Evolutionary conservation across 345 rosid genomes (phyloP).

Genomic region (Populus davidiana): DNA sequence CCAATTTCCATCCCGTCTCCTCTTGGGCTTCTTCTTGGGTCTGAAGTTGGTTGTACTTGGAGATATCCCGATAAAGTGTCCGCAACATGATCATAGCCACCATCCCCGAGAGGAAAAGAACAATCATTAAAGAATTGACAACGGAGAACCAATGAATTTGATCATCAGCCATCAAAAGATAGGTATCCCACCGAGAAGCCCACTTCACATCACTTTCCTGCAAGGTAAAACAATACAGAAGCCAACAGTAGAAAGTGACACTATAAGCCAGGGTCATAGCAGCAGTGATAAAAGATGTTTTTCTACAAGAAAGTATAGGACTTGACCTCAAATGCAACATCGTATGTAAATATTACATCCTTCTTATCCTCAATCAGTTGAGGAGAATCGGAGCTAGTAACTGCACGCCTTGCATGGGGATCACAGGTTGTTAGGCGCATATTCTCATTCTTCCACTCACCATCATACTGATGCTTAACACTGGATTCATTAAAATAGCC

Average conservation of each 20-base stretch:
- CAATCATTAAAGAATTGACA: slow-evolving; percentile 89
- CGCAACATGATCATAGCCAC: slow-evolving; percentile 97
- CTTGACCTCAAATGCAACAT: slow-evolving; percentile 72
- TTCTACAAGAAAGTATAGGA: neutral
- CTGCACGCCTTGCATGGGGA: slow-evolving; percentile 73
- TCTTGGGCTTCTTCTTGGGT: slow-evolving; percentile 92
- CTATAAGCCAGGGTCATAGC: neutral
- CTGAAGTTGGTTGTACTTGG: slow-evolving; percentile 91
- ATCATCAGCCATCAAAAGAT: slow-evolving; percentile 88
- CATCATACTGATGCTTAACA: slow-evolving; percentile 72
- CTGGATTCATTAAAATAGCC: slow-evolving; percentile 38
- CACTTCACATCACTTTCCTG: slow-evolving; percentile 91
- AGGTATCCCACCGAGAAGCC: slow-evolving; percentile 96
- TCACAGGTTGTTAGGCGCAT: slow-evolving; percentile 70
- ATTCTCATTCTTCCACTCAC: slow-evolving; percentile 64
- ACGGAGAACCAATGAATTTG: slow-evolving; percentile 97
- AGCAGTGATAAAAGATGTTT: neutral
- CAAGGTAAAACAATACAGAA: slow-evolving; percentile 11
- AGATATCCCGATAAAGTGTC: slow-evolving; percentile 84
- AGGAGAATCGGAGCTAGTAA: slow-evolving; percentile 78
- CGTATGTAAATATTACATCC: slow-evolving; percentile 79
- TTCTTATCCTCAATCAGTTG: slow-evolving; percentile 76
- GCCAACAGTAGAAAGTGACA: neutral
- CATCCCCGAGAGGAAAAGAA: slow-evolving; percentile 95
- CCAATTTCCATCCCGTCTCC: slow-evolving; percentile 94